These are phyloP conservation scores for Amauroascus verrucosus DNA, from an alignment of 2,329 filamentous ascomycete species.

Conservation along the genomic window DNA sequence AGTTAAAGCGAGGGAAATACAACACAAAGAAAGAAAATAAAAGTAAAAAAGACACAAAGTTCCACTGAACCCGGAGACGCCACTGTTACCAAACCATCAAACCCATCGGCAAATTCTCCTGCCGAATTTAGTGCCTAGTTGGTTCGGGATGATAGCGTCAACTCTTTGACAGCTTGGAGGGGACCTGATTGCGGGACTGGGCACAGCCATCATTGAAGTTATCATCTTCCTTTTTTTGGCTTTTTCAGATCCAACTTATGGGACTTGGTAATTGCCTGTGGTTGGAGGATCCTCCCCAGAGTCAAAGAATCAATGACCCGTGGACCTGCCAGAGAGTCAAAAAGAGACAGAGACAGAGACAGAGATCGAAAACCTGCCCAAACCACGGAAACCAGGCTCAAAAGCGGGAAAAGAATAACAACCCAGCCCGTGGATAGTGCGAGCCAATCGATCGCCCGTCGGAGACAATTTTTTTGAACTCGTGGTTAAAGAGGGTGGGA, in stretches of 20 bases:
- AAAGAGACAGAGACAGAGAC: not conserved
- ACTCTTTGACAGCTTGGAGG: not conserved
- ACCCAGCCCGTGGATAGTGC: too few species aligned
- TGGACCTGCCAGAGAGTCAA: not conserved
- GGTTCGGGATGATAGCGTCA: not conserved
- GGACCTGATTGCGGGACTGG: not conserved
- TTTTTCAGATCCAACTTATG: not conserved
- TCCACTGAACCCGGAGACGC: not conserved
- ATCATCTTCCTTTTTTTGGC: not conserved
- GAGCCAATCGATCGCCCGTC: not conserved
- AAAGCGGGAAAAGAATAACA: constrained; percentile 8
- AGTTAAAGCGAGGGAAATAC: too few species aligned
- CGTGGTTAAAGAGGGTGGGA: too few species aligned
- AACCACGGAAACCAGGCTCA: not conserved
- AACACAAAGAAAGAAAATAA: too few species aligned
- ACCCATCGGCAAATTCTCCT: not conserved
- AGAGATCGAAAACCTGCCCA: too few species aligned
- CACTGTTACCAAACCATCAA: not conserved
- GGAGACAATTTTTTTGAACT: constrained; percentile 1
- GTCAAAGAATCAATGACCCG: constrained; percentile 6
- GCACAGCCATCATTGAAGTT: not conserved
- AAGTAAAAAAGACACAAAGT: too few species aligned
- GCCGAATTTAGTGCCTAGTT: not conserved
- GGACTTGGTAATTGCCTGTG: constrained; percentile 1
- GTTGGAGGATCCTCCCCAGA: constrained; percentile 4